Percentiles rank a stretch among this genome's conserved stretches.
Evolutionary conservation across 139 green algal genomes (phyloP).

Genomic region (Pseudopediastrum boryanum): DNA sequence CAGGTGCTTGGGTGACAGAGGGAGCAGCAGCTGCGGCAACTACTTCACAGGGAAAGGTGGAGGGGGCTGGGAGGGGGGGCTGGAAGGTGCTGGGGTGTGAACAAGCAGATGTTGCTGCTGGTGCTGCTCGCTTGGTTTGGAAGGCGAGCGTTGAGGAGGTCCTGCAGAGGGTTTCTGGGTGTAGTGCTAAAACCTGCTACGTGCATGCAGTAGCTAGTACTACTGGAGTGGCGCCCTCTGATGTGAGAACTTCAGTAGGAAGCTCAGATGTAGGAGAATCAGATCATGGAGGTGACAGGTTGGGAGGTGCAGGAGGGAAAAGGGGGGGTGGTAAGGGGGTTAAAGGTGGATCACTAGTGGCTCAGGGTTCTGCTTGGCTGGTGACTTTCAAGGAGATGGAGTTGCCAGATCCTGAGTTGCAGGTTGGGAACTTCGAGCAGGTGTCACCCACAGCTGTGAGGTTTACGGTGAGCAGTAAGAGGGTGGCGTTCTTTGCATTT

Average conservation of each 20-base stretch:
- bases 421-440: not conserved
- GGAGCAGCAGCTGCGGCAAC: not conserved
- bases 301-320: not conserved
- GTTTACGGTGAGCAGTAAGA: slow-evolving; percentile 16
- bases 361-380: not conserved
- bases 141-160: not conserved
- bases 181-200: slow-evolving; percentile 12
- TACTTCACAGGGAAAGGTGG: too few species aligned
- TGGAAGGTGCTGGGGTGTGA: not conserved
- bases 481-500: slow-evolving; percentile 38
- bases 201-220: not conserved
- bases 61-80: too few species aligned
- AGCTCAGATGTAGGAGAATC: not conserved
- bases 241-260: not conserved
- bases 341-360: not conserved
- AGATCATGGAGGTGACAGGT: not conserved
- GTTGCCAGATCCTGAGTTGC: not conserved
- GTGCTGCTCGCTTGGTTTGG: slow-evolving; percentile 7
- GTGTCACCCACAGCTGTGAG: not conserved
- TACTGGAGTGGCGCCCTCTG: not conserved
- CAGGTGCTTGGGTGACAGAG: not conserved
- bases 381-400: slow-evolving; percentile 7
- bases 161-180: slow-evolving; percentile 16
- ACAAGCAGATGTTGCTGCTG: not conserved
- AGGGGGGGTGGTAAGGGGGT: not conserved